A percentile compares a stretch with the other conserved stretches of the same genome.
Conservation (phyloP, 257 asterid species). For the Parsonsia alboflavescens region DNA sequence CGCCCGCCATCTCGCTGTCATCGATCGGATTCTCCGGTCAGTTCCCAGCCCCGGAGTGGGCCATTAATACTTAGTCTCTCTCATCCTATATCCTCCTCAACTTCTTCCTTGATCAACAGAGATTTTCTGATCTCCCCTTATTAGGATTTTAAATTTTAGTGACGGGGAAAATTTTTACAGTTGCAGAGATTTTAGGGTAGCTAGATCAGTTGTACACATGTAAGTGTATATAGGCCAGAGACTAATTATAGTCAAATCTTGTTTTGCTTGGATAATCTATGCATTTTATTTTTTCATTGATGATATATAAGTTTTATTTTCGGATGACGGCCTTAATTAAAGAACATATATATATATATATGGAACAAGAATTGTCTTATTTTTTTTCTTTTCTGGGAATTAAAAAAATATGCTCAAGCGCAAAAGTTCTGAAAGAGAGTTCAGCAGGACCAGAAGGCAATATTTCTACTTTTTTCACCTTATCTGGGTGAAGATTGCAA, state of each 20-base stretch:
- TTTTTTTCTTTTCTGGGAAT: neutral
- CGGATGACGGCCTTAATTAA: neutral
- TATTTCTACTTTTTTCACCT: neutral
- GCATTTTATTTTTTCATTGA: constrained; percentile 19
- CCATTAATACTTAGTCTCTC: constrained; percentile 27
- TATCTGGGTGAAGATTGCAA: constrained; percentile 1
- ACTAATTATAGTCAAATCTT: neutral
- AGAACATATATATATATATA: neutral
- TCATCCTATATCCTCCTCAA: neutral
- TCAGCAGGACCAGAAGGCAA: neutral
- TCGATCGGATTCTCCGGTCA: constrained; percentile 55
- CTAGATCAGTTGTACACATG: constrained; percentile 15
- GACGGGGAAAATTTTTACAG: no score
- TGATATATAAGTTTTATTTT: neutral
- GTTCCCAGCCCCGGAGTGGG: constrained; percentile 83
- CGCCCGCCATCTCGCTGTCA: constrained; percentile 48
- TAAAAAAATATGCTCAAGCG: no score
- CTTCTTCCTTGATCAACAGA: neutral
- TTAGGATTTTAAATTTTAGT: no score
- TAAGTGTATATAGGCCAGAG: constrained; percentile 17
- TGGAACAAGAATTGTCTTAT: no score
- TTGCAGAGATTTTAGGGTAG: constrained; percentile 2
- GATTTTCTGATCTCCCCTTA: no score
- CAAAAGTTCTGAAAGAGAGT: no score
- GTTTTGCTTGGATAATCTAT: neutral